Base-by-base conservation (phyloP, 73 alveolate species). In the Urostyla sp. region DNA sequence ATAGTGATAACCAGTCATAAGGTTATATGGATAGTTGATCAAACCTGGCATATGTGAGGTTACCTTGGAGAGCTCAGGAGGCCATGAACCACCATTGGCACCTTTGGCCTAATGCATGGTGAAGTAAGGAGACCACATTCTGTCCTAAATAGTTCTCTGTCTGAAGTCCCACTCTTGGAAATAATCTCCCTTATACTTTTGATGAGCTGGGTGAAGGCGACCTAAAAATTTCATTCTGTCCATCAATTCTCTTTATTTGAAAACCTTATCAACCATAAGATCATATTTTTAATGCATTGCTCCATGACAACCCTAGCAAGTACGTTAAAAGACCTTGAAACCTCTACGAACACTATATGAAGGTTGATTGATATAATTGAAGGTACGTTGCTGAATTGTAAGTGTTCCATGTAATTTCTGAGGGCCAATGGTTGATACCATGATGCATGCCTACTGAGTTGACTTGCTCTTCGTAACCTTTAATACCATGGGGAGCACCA, bases 381-480 rank as follows among this genome's bases (percentile, higher is more conserved):
- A 28, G 28, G 37, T 83, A 84, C 88, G 96, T 89, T 15, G 89
- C 91, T 16, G 98, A 91, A 84, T 90, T 91, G 80, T 85, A 92
- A 69, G 98, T 89, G 49, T 92, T 87, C 88, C 94, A 92, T 67
- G 90, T 90, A 55, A 92, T 75, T 36, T 91, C 96, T 59, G 87
- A 87, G 16, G 98, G 98, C 98, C 98, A 94, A 80, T 92, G 90
- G 83, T 80, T 54, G 85, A 92, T 95, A 31, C 97, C 95, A 80
- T 93, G 94, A 76, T 92, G 95, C 84, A 90, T 73, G 63, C 98
- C 98, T 37, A 92, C 98, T 45, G 92, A 87, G 88, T 90, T 92
- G 61, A 92, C 97, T 74, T 85, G 93, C 91, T 94, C 98, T 94
- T 94, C 98, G 84, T 94, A 94, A 50, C 98, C 98, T 86, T 94